Evolutionary conservation across 805 yeast species (phyloP), one percentile per base, ranked within the genome.

Genomic region (Candida orba): DNA sequence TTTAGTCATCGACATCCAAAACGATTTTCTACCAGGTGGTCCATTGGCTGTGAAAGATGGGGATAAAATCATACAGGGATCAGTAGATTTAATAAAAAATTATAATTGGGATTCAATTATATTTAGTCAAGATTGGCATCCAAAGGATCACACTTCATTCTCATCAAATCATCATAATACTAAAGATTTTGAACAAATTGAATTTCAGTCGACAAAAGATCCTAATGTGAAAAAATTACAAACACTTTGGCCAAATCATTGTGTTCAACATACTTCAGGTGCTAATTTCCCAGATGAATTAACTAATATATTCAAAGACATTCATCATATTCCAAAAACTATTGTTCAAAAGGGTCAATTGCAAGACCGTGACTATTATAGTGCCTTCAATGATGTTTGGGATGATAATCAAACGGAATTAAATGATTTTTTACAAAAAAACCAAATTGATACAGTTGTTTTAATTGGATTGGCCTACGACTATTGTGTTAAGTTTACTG

Each of bases 81-180:
- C 88, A 31, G 60, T 71, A 27, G 54, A 69, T 1, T 62, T 87
- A 35, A 52, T 79, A 9, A 59, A 69, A 25, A 49, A 59, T 33
- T 70, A 65, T 42, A 58, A 69, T 5, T 89, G 93, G 91, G 67
- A 70, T 36, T 64, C 78, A 7, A 68, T 87, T 1, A 75, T 84
- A 0, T 81, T 86, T 33, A 82, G 95, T 3, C 79, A 81, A 57
- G 98, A 90, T 58, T 87, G 95, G 93, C 98, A 90, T 60, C 95
- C 96, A 0, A 34, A 49, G 12, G 69, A 76, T 53, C 98, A 90
- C 59, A 70, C 74, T 1, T 88, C 96, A 8, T 90, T 90, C 69
- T 95, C 97, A 0, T 71, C 81, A 1, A 74, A 72, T 38, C 89
- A 88, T 55, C 57, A 54, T 61, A 59, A 51, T 31, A 62, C 49